These are phyloP conservation scores for Pseudogymnoascus sp. DNA, from an alignment of 2,329 filamentous ascomycete species.

Conservation along the genomic window DNA sequence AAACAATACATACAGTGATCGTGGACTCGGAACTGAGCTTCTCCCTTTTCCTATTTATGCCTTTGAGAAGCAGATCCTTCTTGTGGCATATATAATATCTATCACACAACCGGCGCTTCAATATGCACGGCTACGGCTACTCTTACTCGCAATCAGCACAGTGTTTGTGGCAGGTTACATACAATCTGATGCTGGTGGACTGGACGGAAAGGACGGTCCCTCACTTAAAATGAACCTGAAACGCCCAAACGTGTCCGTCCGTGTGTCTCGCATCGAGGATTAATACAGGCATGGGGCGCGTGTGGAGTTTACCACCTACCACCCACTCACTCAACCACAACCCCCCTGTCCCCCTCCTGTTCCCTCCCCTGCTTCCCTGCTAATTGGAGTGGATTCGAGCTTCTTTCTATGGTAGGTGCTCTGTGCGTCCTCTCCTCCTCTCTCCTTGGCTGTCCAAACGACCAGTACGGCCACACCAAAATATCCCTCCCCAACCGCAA, in stretches of 20 bases:
- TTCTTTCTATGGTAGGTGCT: neutral
- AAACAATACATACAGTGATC: neutral
- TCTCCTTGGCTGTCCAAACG: conserved; percentile 6
- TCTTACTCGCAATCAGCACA: neutral
- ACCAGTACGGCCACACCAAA: neutral
- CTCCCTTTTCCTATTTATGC: neutral
- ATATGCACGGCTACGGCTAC: neutral
- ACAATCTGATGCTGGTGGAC: neutral
- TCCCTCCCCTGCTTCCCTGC: neutral
- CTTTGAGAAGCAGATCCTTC: neutral
- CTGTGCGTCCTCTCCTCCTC: neutral
- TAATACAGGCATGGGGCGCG: conserved; percentile 4
- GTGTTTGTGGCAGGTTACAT: neutral
- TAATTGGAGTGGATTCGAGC: conserved; percentile 8
- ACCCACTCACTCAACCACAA: neutral
- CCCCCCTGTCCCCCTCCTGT: neutral
- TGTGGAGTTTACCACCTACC: neutral
- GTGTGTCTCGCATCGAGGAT: conserved; percentile 1
- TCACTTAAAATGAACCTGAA: neutral
- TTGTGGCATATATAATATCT: neutral
- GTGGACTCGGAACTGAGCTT: neutral
- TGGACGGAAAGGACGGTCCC: neutral
- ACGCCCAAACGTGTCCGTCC: neutral
- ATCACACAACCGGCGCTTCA: neutral
- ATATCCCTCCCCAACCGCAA: neutral